Conservation (phyloP, 441 rosid species). For the Arabidopsis lyrata region DNA sequence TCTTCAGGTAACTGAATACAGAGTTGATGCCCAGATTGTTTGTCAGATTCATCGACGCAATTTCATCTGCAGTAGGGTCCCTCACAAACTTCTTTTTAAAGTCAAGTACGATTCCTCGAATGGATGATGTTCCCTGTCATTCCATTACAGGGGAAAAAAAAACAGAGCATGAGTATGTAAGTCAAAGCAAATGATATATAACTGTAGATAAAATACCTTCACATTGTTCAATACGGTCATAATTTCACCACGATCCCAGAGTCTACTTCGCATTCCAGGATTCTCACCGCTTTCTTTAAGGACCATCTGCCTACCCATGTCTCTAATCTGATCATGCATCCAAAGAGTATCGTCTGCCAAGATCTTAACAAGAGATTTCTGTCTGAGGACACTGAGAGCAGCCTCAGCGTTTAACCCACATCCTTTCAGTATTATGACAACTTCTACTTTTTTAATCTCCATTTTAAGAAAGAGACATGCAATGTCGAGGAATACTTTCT, state of each 20-base stretch:
- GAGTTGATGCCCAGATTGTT: conserved; percentile 31
- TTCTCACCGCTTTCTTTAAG: conserved; percentile 37
- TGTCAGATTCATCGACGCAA: conserved; percentile 21
- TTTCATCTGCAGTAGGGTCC: conserved; percentile 20
- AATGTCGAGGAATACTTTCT: conserved; percentile 62
- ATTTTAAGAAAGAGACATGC: conserved; percentile 60
- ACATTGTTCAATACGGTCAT: conserved; percentile 46
- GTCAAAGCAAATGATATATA: background rate
- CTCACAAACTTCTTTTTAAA: conserved; percentile 35
- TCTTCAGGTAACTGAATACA: conserved; percentile 36
- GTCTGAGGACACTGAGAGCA: conserved; percentile 50
- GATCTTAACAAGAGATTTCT: conserved; percentile 64
- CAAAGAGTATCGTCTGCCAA: conserved; percentile 43
- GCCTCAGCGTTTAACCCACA: conserved; percentile 56
- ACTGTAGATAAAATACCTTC: conserved; percentile 49
- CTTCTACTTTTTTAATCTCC: conserved; percentile 51
- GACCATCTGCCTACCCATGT: conserved; percentile 73
- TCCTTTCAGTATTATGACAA: conserved; percentile 53
- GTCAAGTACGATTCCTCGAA: conserved; percentile 61
- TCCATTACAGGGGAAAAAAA: background rate
- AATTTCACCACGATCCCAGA: conserved; percentile 63
- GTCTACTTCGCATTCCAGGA: conserved; percentile 58
- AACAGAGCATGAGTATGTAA: conserved; percentile 6
- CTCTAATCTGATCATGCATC: conserved; percentile 78
- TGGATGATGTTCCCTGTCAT: conserved; percentile 59